Evolutionary conservation across 2,329 filamentous ascomycete genomes (phyloP).

Genomic region (Didymella pomorum): DNA sequence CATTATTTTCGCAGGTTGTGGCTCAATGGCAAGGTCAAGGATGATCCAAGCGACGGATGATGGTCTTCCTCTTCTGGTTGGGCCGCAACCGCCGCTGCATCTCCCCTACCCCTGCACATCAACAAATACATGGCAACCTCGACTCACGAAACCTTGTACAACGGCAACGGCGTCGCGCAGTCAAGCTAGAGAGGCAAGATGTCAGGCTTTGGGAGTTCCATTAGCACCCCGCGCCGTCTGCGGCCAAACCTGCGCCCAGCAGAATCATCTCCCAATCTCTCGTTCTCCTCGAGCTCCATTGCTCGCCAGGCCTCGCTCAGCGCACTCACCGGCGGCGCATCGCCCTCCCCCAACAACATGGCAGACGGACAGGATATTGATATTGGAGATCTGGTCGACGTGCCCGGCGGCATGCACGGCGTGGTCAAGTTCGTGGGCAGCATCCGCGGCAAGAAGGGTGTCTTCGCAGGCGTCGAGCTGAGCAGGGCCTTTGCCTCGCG

Average conservation of each 20-base stretch:
- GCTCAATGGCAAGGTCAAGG: background rate
- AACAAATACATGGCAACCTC: slow-evolving; percentile 22
- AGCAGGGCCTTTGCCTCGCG: slow-evolving; percentile 78
- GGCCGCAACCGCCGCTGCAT: slow-evolving; percentile 11
- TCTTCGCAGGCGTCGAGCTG: slow-evolving; percentile 92
- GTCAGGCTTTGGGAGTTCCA: slow-evolving; percentile 24
- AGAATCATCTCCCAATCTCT: slow-evolving; percentile 55
- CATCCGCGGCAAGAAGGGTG: slow-evolving; percentile 87
- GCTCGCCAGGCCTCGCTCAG: slow-evolving; percentile 76
- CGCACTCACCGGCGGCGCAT: slow-evolving; percentile 66
- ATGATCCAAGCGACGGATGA: background rate
- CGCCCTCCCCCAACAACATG: slow-evolving; percentile 53
- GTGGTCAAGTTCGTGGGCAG: slow-evolving; percentile 86
- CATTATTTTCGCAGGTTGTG: background rate
- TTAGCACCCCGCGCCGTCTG: slow-evolving; percentile 20
- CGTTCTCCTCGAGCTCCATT: slow-evolving; percentile 56
- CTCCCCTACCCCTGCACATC: slow-evolving; percentile 12
- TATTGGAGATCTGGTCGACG: slow-evolving; percentile 86
- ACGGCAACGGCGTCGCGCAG: slow-evolving; percentile 18
- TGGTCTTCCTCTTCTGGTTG: background rate
- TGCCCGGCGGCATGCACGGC: slow-evolving; percentile 91
- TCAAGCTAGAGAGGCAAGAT: slow-evolving; percentile 8
- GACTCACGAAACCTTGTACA: slow-evolving; percentile 12
- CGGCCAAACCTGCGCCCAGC: slow-evolving; percentile 52
- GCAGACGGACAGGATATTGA: slow-evolving; percentile 64